Evolutionary conservation across 345 rosid species (phyloP).

Genomic region (Nephelium lappaceum): DNA sequence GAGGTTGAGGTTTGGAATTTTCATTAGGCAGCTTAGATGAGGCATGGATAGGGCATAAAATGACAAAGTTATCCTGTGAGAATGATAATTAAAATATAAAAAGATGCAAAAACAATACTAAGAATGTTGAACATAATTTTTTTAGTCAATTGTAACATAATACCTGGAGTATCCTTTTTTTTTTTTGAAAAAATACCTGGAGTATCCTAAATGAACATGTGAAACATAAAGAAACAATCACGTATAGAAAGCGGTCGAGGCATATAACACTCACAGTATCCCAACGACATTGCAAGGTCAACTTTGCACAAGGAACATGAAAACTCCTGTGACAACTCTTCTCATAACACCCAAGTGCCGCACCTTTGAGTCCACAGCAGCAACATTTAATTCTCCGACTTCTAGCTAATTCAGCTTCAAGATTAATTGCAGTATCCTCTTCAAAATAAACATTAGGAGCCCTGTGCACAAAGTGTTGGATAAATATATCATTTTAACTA

Average conservation of each 20-base stretch:
- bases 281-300: constrained; percentile 78
- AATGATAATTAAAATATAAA: neutral
- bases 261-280: constrained; percentile 62
- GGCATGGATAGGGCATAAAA: constrained; percentile 76
- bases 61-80: constrained; percentile 79
- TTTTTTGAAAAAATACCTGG: too few relatives aligned
- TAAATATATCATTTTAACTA: constrained; percentile 5
- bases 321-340: constrained; percentile 71
- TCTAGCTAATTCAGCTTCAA: constrained; percentile 83
- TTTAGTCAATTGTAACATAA: constrained; percentile 7
- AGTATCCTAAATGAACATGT: constrained; percentile 50
- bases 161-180: constrained; percentile 83
- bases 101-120: neutral
- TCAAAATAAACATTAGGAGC: constrained; percentile 91
- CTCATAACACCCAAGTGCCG: constrained; percentile 93
- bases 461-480: constrained; percentile 42
- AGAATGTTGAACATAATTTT: neutral
- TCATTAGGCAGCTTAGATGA: constrained; percentile 75
- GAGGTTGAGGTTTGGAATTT: constrained; percentile 35
- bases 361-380: constrained; percentile 89
- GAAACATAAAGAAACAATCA: neutral
- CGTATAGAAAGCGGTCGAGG: neutral
- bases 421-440: constrained; percentile 67
- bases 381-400: constrained; percentile 74
- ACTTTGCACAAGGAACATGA: constrained; percentile 77